phyloP scores from a whole-genome alignment of 495 filamentous ascomycete species.

The Aspergillus bridgeri region DNA sequence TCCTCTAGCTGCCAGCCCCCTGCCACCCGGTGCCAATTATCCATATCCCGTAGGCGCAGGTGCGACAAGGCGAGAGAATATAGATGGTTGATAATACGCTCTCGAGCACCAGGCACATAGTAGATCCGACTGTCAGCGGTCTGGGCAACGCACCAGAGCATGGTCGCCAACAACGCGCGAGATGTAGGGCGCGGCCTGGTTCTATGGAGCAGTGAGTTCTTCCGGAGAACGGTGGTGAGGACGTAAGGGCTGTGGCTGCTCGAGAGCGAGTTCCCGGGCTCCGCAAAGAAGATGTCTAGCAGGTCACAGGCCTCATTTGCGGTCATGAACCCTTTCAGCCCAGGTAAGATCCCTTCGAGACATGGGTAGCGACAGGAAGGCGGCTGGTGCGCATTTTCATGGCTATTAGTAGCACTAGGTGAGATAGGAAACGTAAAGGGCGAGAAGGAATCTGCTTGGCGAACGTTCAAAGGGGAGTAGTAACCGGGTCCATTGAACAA shows the following conservation, averaged over 20 bases:
- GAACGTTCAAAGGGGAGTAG: not conserved
- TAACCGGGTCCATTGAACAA: not conserved
- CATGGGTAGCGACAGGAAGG: conserved; percentile 17
- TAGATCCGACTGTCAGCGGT: conserved; percentile 35
- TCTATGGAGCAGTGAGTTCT: conserved; percentile 30
- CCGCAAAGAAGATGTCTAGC: conserved; percentile 49
- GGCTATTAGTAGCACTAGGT: not conserved
- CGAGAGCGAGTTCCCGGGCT: conserved; percentile 30
- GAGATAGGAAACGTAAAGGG: not conserved
- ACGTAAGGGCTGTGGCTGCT: conserved; percentile 34
- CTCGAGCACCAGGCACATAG: conserved; percentile 21
- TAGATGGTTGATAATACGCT: conserved; percentile 24
- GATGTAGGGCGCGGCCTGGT: conserved; percentile 32
- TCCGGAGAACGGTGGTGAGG: conserved; percentile 34
- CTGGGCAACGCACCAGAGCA: conserved; percentile 40
- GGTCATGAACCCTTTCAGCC: conserved; percentile 37
- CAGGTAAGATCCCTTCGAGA: conserved; percentile 29
- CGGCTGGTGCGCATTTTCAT: not conserved
- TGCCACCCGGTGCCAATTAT: conserved; percentile 10
- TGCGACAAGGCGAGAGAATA: conserved; percentile 29
- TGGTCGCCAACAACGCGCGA: conserved; percentile 33
- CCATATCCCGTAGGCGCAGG: conserved; percentile 18
- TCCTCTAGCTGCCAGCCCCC: conserved; percentile 1
- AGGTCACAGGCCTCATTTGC: conserved; percentile 45
- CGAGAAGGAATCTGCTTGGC: not conserved